A percentile compares a stretch with the other conserved stretches of the same genome.
Evolutionary conservation across 73 alveolate species (phyloP).

Genomic region (Loxodes magnus): DNA sequence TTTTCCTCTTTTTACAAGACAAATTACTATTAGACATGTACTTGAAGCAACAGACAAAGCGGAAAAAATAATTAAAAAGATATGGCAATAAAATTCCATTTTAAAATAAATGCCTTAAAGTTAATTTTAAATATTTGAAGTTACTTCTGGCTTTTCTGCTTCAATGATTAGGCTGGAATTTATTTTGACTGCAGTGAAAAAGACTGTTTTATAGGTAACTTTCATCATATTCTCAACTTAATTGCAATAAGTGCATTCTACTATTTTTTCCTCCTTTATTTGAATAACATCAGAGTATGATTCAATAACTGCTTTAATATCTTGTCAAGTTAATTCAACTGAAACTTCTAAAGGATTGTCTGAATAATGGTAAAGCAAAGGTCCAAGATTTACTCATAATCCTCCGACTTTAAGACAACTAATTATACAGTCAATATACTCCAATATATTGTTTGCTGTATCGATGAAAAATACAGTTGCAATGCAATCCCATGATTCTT

Average conservation of each 20-base stretch:
- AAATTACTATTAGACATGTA: no score
- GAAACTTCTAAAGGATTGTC: conserved; percentile 54
- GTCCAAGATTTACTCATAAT: conserved; percentile 88
- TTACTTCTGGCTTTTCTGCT: no score
- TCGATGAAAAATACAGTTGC: conserved; percentile 94
- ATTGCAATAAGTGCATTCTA: conserved; percentile 37
- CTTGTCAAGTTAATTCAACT: conserved; percentile 80
- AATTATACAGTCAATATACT: conserved; percentile 83
- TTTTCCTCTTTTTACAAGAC: no score
- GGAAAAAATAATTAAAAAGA: no score
- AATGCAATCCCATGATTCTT: conserved; percentile 66
- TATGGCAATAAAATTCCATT: no score
- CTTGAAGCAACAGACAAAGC: no score
- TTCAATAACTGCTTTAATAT: conserved; percentile 16
- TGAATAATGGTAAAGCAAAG: conserved; percentile 80
- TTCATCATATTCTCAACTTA: conserved; percentile 48
- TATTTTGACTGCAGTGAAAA: conserved; percentile 63
- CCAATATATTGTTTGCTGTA: conserved; percentile 90
- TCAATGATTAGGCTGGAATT: no score
- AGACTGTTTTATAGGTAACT: conserved; percentile 47
- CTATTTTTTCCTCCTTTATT: conserved; percentile 12
- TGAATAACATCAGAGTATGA: conserved; percentile 1
- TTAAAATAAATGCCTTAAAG: no score
- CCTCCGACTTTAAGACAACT: conserved; percentile 83
- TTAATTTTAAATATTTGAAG: no score